Conservation (phyloP, 345 rosid genomes). For the Hypericum androsaemum region DNA sequence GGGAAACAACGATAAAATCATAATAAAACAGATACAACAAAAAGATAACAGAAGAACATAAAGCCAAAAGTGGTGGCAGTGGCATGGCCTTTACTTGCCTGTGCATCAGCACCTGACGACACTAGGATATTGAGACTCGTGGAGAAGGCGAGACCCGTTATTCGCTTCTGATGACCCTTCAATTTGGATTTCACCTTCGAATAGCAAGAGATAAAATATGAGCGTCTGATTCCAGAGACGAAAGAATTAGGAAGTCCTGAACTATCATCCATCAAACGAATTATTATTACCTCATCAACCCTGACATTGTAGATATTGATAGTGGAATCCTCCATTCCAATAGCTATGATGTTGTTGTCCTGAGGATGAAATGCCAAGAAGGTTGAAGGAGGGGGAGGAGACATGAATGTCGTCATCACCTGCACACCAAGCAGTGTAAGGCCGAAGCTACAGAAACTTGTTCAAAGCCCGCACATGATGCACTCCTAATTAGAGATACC, state of each 20-base stretch:
- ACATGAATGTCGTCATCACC: slow-evolving; percentile 23
- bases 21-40: too few species aligned
- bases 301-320: slow-evolving; percentile 27
- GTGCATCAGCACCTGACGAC: slow-evolving; percentile 89
- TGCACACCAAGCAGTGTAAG: slow-evolving; percentile 4
- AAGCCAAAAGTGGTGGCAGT: not conserved
- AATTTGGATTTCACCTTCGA: slow-evolving; percentile 59
- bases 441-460: not conserved
- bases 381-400: slow-evolving; percentile 27
- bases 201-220: not conserved
- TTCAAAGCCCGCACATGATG: not conserved
- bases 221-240: not conserved
- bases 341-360: slow-evolving; percentile 33
- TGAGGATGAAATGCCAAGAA: slow-evolving; percentile 29
- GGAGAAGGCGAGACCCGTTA: slow-evolving; percentile 79
- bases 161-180: slow-evolving; percentile 63
- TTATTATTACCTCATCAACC: slow-evolving; percentile 27
- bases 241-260: slow-evolving; percentile 1
- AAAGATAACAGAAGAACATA: not conserved
- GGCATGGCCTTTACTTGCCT: slow-evolving; percentile 31
- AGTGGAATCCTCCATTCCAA: slow-evolving; percentile 32
- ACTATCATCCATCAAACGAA: too few species aligned
- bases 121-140: slow-evolving; percentile 43
- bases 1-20: too few species aligned
- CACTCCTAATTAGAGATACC: slow-evolving; percentile 13